Evolutionary conservation across 2,329 filamentous ascomycete species (phyloP), one percentile per base, ranked within the genome.

Genomic region (Ceratocystis diversiconidia): DNA sequence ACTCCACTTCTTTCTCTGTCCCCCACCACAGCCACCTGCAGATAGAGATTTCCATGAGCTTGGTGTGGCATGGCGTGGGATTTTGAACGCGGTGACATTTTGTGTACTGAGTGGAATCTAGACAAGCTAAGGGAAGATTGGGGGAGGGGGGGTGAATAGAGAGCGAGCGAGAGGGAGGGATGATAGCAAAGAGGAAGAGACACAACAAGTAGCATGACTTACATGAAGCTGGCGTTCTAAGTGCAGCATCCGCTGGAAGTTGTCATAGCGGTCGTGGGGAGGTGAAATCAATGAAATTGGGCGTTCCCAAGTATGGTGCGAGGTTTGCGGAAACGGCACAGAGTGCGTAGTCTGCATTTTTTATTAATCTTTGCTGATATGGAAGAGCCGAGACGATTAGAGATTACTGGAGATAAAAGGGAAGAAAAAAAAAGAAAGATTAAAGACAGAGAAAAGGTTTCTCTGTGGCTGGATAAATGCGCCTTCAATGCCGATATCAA

Each of bases 151-250:
- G 22, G 41, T 7, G 55, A 61, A n/a, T 1, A 12, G 63, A 36
- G 55, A 59, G 48, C 46, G 55, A 36, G 48, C 46, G 32, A 32
- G 19, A 19, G 59, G 8, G 52, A 52, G 30, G 17, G 46, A 28
- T 4, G 25, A 28, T 5, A 30, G 17, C 12, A 44, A 32, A 28
- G 12, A 28, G 17, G 17, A 15, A 52, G 17, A 64, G 30, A 28
- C 15, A 25, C 7, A 44, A 7, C 19, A 15, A 41, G 48, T n/a
- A 57, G 17, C 17, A 30, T 10, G 44, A 44, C 64, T 30, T 65
- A 62, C 64, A 60, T 57, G 41, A 52, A 65, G 64, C 48, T 65
- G 64, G 25, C 59, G 44, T 28, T 65, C 64, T 19, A 65, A n/a
- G 28, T 57, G 43, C n/a, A 65, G 64, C 44, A 65, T 30, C 5